These are phyloP conservation scores for Dysphania ambrosioides DNA, from an alignment of 148 eudicot genomes.

Conservation along the genomic window DNA sequence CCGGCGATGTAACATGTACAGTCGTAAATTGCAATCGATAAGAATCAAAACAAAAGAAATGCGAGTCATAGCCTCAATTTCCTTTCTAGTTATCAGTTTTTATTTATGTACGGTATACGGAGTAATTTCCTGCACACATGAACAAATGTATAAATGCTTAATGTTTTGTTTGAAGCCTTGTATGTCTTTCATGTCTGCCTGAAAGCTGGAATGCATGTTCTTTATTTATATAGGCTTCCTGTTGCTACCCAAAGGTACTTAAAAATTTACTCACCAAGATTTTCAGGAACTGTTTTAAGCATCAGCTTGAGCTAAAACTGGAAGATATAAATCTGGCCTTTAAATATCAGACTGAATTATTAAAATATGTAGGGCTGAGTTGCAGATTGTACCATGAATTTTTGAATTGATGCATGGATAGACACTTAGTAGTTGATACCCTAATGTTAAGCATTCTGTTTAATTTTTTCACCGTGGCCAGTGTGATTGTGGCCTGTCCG, in stretches of 20 bases:
- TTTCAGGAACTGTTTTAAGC: background rate
- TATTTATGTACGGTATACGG: no score
- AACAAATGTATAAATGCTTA: background rate
- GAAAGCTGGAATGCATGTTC: background rate
- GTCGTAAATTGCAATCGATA: background rate
- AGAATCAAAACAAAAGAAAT: background rate
- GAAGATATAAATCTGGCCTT: background rate
- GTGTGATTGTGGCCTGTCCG: slow-evolving; percentile 15
- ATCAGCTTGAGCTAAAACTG: background rate
- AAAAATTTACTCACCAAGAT: no score
- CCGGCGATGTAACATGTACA: background rate
- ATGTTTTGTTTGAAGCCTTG: background rate
- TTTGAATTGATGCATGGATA: slow-evolving; percentile 21
- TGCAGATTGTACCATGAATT: background rate
- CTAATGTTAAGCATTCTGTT: slow-evolving; percentile 7
- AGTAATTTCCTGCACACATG: background rate
- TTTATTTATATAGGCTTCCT: background rate
- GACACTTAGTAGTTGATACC: slow-evolving; percentile 22
- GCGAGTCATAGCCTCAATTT: background rate
- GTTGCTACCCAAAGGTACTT: no score
- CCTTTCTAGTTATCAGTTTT: background rate
- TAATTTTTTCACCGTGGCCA: slow-evolving; percentile 2
- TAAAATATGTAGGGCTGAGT: background rate
- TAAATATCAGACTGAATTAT: background rate
- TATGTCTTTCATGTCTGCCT: no score